These are phyloP conservation scores for Firmiana major DNA, from an alignment of 345 rosid species.

Conservation along the genomic window DNA sequence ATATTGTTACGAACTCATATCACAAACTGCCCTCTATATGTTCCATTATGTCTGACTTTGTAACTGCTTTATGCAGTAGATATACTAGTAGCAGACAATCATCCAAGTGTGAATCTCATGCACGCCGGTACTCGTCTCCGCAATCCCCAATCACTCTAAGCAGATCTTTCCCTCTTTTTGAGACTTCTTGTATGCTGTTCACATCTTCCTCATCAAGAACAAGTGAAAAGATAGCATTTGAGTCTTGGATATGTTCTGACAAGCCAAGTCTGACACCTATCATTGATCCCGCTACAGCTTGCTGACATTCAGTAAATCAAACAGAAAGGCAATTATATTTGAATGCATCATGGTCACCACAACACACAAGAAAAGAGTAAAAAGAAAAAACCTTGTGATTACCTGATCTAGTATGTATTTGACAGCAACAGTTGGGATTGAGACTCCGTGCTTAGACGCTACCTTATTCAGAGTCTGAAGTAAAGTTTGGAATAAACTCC, in stretches of 20 bases:
- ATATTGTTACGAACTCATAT: too few relatives aligned
- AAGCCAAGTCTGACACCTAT: slow-evolving; percentile 87
- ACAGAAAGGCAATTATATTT: background rate
- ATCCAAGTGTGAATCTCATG: slow-evolving; percentile 20
- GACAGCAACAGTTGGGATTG: slow-evolving; percentile 86
- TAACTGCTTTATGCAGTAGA: background rate
- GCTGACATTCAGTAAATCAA: slow-evolving; percentile 37
- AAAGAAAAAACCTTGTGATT: background rate
- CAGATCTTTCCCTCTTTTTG: slow-evolving; percentile 64
- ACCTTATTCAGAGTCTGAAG: slow-evolving; percentile 62
- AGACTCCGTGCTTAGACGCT: slow-evolving; percentile 78
- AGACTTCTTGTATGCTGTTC: slow-evolving; percentile 55
- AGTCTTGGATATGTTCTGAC: slow-evolving; percentile 68
- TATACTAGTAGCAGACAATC: background rate
- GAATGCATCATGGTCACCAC: background rate
- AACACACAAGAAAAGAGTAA: background rate
- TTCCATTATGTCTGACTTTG: background rate
- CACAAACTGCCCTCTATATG: background rate
- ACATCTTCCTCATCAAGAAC: slow-evolving; percentile 76
- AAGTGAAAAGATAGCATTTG: slow-evolving; percentile 67
- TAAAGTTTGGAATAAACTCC: slow-evolving; percentile 78
- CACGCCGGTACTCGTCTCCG: slow-evolving; percentile 83
- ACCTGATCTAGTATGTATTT: slow-evolving; percentile 85
- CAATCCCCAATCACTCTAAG: slow-evolving; percentile 88
- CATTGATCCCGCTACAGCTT: slow-evolving; percentile 91